A percentile compares a stretch with the other conserved stretches of the same genome.
Evolutionary conservation across 306 rosid genomes (phyloP).

Genomic region (Cicer yamashitae): DNA sequence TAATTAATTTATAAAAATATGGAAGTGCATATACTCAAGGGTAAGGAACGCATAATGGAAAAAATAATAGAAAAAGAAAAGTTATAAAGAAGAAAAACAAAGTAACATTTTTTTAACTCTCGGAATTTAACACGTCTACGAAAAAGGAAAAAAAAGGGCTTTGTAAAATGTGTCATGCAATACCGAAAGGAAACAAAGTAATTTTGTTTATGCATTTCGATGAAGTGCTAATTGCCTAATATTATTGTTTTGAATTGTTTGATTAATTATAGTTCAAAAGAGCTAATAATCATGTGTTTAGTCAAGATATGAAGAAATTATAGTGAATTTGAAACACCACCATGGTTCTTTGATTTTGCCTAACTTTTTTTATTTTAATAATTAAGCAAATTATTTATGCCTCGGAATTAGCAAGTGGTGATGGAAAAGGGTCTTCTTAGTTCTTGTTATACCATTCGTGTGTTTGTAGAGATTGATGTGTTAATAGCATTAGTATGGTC

Average conservation of each 20-base stretch:
- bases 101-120: background rate
- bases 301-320: slow-evolving; percentile 33
- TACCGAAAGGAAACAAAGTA: slow-evolving; percentile 39
- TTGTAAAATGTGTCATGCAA: slow-evolving; percentile 21
- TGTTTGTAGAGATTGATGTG: slow-evolving; percentile 34
- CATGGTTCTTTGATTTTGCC: slow-evolving; percentile 24
- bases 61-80: background rate
- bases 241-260: slow-evolving; percentile 5
- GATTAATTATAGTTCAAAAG: slow-evolving; percentile 30
- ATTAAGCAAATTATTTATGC: slow-evolving; percentile 19
- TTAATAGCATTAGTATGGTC: slow-evolving; percentile 35
- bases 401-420: slow-evolving; percentile 42
- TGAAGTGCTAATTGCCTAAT: slow-evolving; percentile 29
- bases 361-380: background rate
- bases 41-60: slow-evolving; percentile 33
- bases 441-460: slow-evolving; percentile 64
- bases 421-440: slow-evolving; percentile 41
- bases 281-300: slow-evolving; percentile 24
- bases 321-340: slow-evolving; percentile 5
- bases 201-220: slow-evolving; percentile 40
- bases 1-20: slow-evolving; percentile 16
- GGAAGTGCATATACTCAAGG: slow-evolving; percentile 19
- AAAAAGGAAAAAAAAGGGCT: slow-evolving; percentile 24
- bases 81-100: slow-evolving; percentile 28
- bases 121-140: background rate